Evolutionary conservation across 225 moss, liverwort and hornwort genomes (phyloP), one percentile per base, ranked within the genome.

Genomic region (Physcomitrium patens): DNA sequence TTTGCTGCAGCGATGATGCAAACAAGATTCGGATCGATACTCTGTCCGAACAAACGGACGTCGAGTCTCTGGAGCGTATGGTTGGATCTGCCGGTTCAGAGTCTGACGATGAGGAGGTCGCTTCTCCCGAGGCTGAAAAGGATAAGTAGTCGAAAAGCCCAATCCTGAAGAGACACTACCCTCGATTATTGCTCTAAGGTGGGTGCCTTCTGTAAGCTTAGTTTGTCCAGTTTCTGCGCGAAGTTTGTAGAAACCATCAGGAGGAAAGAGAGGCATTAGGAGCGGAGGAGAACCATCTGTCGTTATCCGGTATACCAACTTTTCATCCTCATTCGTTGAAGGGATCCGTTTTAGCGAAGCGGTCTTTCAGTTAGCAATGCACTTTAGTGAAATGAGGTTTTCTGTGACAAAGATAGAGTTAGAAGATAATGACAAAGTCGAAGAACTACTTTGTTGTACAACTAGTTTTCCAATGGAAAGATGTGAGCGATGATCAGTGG

Each of bases 51-150:
- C 83, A 87, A 79, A 72, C 90, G 61, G 99, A 99, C 70, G 85
- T 92, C 55, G 95, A 99, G 28, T 91, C 99, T 28, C 80, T 99
- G 27, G 99, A 99, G 83, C 84, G 88, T 69, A 92, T 95, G 86
- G 90, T 95, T 66, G 87, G 78, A 59, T 82, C 86, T 72, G 76
- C 73, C 59, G 86, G 63, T 46, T 60, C 56, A 46, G 86, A 91
- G 71, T 87, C 80, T 58, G 89, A 89, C 68, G 82, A 84, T 50
- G 89, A 86, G 69, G 88, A 89, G 71, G 72, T 69, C 28, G 76
- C 26, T 16, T 85, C 79, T 71, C 74, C 78, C 44, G 66, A 31
- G 46, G 48, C 41, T 52, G 81, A 80, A 48, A 76, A 54, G 60
- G 44, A 70, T 46, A 66, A 68, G 46, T 82, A 83, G 76, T 44